Evolutionary conservation across 345 rosid species (phyloP).

Genomic region (Gossypioides kirkii): DNA sequence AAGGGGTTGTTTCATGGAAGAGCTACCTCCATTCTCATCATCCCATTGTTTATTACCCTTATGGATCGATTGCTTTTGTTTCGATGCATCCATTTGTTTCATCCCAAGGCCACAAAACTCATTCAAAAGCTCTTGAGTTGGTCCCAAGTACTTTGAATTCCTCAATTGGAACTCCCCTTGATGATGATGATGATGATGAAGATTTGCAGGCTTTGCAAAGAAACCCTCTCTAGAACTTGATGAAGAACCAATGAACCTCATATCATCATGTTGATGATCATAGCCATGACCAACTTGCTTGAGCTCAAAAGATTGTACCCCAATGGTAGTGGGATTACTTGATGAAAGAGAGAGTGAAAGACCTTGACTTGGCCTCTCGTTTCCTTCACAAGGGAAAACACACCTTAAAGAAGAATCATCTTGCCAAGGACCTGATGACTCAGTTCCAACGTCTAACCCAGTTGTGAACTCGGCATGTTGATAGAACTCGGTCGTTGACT

Average conservation of each 20-base stretch:
- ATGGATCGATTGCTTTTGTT: conserved; percentile 27
- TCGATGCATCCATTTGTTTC: conserved; percentile 42
- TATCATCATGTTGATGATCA: conserved; percentile 32
- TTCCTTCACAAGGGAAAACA: conserved; percentile 70
- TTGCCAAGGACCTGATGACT: conserved; percentile 39
- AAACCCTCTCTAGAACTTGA: conserved; percentile 34
- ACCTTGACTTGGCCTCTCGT: conserved; percentile 96
- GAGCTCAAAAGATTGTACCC: conserved; percentile 72
- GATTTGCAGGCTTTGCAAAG: conserved; percentile 37
- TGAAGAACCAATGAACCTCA: conserved; percentile 25
- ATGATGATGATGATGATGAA: conserved; percentile 41
- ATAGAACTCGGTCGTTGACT: conserved; percentile 40
- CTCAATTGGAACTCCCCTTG: conserved; percentile 53
- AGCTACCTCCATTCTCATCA: conserved; percentile 44
- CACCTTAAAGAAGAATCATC: conserved; percentile 66
- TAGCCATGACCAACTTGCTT: conserved; percentile 37
- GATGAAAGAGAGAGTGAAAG: conserved; percentile 95
- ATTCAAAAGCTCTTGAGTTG: conserved; percentile 73
- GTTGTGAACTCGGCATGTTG: conserved; percentile 35
- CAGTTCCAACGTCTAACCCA: conserved; percentile 36
- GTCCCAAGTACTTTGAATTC: conserved; percentile 60
- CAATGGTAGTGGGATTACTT: conserved; percentile 67
- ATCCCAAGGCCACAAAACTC: conserved; percentile 90
- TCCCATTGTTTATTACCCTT: conserved; percentile 47
- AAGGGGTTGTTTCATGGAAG: conserved; percentile 61